Percentiles rank a stretch among this genome's conserved stretches.
Conservation (phyloP, 2,329 filamentous ascomycete genomes). For the Blumeria hordei region DNA sequence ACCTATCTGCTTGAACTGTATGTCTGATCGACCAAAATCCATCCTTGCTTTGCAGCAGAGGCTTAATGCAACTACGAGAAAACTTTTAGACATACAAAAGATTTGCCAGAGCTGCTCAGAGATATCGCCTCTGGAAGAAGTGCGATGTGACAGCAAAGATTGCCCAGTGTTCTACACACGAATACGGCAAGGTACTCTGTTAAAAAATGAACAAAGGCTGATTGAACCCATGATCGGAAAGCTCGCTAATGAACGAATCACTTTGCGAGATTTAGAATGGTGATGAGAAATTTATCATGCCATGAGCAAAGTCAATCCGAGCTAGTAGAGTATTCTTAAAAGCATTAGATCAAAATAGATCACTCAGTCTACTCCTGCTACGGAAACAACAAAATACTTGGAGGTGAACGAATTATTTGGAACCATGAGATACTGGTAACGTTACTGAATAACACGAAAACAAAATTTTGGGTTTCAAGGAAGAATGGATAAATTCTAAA, state of each 20-base stretch:
- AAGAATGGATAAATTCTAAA: too few relatives aligned
- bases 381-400: not conserved
- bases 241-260: constrained; percentile 15
- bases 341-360: not conserved
- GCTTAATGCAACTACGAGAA: constrained; percentile 37
- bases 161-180: constrained; percentile 80
- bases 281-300: constrained; percentile 3
- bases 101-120: constrained; percentile 66
- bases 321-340: not conserved
- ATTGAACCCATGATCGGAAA: constrained; percentile 19
- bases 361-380: not conserved
- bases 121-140: constrained; percentile 45
- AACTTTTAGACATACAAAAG: constrained; percentile 35
- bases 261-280: constrained; percentile 12
- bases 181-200: constrained; percentile 25
- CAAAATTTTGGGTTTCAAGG: not conserved
- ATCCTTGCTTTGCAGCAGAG: constrained; percentile 37
- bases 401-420: not conserved
- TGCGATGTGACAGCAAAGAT: constrained; percentile 75
- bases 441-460: not conserved
- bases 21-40: constrained; percentile 28
- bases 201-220: constrained; percentile 6
- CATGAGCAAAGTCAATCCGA: not conserved
- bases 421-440: not conserved
- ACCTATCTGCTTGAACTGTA: constrained; percentile 35